These are phyloP conservation scores for Claviceps fusiformis DNA, from an alignment of 2,329 filamentous ascomycete species.

Conservation along the genomic window DNA sequence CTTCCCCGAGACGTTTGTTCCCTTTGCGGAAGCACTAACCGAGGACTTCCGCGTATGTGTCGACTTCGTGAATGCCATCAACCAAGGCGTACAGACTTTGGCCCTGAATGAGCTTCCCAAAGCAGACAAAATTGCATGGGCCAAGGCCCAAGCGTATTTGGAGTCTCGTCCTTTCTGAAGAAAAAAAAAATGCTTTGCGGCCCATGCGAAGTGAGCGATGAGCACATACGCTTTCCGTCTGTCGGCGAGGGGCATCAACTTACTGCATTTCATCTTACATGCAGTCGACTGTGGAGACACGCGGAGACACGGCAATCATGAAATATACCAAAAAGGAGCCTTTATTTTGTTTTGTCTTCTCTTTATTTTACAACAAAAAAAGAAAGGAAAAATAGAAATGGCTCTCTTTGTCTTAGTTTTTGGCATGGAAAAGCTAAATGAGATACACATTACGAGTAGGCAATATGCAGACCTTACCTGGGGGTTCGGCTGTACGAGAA, in stretches of 20 bases:
- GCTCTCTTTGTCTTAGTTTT: no score
- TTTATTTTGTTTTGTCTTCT: background rate
- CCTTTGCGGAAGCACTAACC: conserved; percentile 42
- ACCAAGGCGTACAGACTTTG: conserved; percentile 42
- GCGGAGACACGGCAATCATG: no score
- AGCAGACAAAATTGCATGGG: conserved; percentile 38
- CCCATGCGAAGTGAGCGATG: background rate
- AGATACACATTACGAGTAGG: no score
- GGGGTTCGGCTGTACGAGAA: no score
- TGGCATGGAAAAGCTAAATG: no score
- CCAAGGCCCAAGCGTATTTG: conserved; percentile 41
- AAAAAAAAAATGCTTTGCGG: background rate
- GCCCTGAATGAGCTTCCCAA: conserved; percentile 32
- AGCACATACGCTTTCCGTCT: background rate
- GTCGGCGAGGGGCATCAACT: background rate
- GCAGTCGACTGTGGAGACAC: background rate
- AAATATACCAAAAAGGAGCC: background rate
- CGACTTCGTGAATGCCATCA: conserved; percentile 44
- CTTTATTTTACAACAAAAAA: no score
- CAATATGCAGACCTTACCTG: no score
- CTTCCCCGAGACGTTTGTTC: conserved; percentile 42
- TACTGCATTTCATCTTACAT: background rate
- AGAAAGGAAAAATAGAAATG: no score
- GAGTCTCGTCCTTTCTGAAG: conserved; percentile 26
- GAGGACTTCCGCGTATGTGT: conserved; percentile 46